Percentiles rank a stretch among this genome's conserved stretches.
Evolutionary conservation across 2,329 filamentous ascomycete species (phyloP).

Genomic region (Hymenoscyphus repandus): DNA sequence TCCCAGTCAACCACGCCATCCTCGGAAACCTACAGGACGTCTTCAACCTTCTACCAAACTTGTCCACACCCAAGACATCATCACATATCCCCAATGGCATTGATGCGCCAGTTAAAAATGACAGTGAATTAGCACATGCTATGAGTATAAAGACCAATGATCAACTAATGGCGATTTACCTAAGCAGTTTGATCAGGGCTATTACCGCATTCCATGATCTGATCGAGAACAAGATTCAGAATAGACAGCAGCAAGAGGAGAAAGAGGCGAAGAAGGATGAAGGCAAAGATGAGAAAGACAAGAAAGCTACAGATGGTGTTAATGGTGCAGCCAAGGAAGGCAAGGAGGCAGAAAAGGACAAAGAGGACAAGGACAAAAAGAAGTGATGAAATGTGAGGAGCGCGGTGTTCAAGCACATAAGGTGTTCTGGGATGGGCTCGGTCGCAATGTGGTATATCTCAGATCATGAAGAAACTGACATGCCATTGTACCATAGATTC

Average conservation of each 20-base stretch:
- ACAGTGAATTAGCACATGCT: constrained; percentile 84
- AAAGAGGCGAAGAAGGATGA: constrained; percentile 74
- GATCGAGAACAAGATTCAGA: constrained; percentile 99
- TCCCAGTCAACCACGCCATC: constrained; percentile 96
- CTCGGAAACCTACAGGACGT: constrained; percentile 98
- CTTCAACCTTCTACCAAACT: constrained; percentile 95
- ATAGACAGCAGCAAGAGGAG: constrained; percentile 93
- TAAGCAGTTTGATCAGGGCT: constrained; percentile 91
- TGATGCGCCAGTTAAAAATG: constrained; percentile 47
- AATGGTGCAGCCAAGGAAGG: constrained; percentile 37
- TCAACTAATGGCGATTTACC: constrained; percentile 96
- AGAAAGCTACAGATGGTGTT: constrained; percentile 54
- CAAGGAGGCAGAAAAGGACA: constrained; percentile 44
- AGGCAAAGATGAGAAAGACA: constrained; percentile 57
- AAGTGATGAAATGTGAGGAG: constrained; percentile 25
- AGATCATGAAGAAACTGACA: constrained; percentile 17
- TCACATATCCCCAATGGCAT: constrained; percentile 43
- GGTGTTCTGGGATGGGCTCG: constrained; percentile 23
- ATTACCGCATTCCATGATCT: constrained; percentile 99
- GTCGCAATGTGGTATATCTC: constrained; percentile 21
- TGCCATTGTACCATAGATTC: constrained; percentile 33
- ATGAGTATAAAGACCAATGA: constrained; percentile 99
- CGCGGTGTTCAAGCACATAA: constrained; percentile 17
- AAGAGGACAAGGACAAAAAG: constrained; percentile 51
- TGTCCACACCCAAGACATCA: constrained; percentile 73